These are phyloP conservation scores for Tuber aestivum DNA, from an alignment of 495 filamentous ascomycete species.

Conservation along the genomic window DNA sequence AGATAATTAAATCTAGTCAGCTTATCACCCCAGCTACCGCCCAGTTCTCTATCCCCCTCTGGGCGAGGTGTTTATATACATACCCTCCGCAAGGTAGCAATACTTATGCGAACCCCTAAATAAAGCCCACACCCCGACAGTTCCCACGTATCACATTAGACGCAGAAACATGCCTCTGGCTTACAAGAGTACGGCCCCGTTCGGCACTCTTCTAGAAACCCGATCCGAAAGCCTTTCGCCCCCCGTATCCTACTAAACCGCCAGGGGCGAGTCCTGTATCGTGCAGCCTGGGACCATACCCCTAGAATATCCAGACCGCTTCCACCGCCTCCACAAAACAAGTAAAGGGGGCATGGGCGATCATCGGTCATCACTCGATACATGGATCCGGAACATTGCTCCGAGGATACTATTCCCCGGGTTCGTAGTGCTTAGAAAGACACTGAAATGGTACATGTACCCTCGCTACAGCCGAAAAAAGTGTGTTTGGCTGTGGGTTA, in stretches of 20 bases:
- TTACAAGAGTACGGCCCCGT: background rate
- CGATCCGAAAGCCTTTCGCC: background rate
- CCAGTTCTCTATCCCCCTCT: background rate
- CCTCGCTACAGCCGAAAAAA: too few species aligned
- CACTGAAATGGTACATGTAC: too few species aligned
- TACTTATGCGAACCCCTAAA: background rate
- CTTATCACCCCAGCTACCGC: background rate
- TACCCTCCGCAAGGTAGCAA: background rate
- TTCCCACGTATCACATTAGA: background rate
- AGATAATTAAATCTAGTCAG: background rate
- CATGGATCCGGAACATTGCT: too few species aligned
- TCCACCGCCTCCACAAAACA: background rate
- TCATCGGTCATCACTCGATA: too few species aligned
- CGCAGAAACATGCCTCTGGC: background rate
- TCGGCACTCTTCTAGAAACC: background rate
- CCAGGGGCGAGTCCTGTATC: background rate
- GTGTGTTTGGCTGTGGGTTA: too few species aligned
- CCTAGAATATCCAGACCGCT: background rate
- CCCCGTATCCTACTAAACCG: background rate
- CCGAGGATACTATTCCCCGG: too few species aligned
- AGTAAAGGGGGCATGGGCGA: too few species aligned
- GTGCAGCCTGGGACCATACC: background rate
- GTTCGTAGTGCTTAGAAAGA: too few species aligned
- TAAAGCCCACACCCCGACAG: background rate
- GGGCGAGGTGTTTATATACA: background rate